These are phyloP conservation scores for Arabidopsis arenosa DNA, from an alignment of 345 rosid species.

Conservation along the genomic window DNA sequence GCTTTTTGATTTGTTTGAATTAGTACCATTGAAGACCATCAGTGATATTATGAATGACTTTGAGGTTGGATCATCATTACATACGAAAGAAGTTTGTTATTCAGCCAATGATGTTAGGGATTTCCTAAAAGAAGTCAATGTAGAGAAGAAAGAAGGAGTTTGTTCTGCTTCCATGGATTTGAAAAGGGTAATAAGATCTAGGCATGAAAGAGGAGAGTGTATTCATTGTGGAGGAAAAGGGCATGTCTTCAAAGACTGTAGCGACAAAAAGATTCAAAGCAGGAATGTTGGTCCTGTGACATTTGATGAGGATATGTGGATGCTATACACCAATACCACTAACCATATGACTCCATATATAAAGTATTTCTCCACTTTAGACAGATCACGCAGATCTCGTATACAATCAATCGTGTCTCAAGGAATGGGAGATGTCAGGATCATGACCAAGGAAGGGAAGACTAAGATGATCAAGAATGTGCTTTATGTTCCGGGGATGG, in stretches of 20 bases:
- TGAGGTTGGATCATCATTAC: not conserved
- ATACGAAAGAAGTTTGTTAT: not conserved
- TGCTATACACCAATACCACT: not conserved
- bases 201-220: conserved; percentile 5
- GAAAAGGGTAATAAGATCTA: not conserved
- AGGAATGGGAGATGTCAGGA: conserved; percentile 10
- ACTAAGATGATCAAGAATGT: conserved; percentile 17
- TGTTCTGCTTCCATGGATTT: not conserved
- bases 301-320: conserved; percentile 8
- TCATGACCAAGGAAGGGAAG: not conserved
- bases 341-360: not conserved
- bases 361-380: not conserved
- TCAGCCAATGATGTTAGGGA: too few relatives aligned
- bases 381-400: not conserved
- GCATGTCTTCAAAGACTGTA: not conserved
- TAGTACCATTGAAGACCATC: not conserved
- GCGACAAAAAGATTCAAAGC: not conserved
- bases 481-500: not conserved
- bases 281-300: conserved; percentile 1
- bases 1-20: not conserved
- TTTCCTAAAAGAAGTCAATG: too few relatives aligned
- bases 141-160: not conserved
- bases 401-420: not conserved
- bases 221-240: not conserved
- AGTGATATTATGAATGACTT: not conserved